Percentiles rank a stretch among this genome's conserved stretches.
Conservation (phyloP, 2,329 filamentous ascomycete species). For the Neofusicoccum kwambonambiense region DNA sequence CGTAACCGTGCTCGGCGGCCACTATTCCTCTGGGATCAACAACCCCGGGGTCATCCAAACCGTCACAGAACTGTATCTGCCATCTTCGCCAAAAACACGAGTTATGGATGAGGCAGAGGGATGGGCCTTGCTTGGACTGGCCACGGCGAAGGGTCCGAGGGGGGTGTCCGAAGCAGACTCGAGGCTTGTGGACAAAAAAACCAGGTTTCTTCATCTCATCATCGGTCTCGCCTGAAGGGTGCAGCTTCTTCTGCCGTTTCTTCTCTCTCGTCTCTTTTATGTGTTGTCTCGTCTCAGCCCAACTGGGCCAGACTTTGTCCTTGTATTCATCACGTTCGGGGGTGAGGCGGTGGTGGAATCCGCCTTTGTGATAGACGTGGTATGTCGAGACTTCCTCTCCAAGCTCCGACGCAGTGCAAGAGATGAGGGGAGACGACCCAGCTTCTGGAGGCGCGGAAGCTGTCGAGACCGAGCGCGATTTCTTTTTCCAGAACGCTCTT, state of each 20-base stretch:
- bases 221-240: neutral
- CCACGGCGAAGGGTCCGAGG: constrained; percentile 30
- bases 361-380: constrained; percentile 27
- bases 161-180: constrained; percentile 31
- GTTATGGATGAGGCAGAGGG: constrained; percentile 28
- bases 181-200: constrained; percentile 33
- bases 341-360: constrained; percentile 22
- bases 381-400: constrained; percentile 19
- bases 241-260: constrained; percentile 18
- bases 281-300: constrained; percentile 18
- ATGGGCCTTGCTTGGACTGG: constrained; percentile 20
- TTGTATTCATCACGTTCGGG: constrained; percentile 21
- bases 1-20: constrained; percentile 25
- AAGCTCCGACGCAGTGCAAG: neutral
- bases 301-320: constrained; percentile 21
- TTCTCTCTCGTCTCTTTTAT: constrained; percentile 19
- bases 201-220: constrained; percentile 8
- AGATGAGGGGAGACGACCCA: neutral
- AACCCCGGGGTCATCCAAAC: constrained; percentile 23
- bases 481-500: neutral
- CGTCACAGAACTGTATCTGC: constrained; percentile 30
- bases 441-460: neutral
- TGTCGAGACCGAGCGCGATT: too few species aligned
- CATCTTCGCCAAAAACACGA: constrained; percentile 30
- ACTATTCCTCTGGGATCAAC: constrained; percentile 33